phyloP scores from a whole-genome alignment of 768 basidiomycete species.

The Dictyophora rubrovolvata region DNA sequence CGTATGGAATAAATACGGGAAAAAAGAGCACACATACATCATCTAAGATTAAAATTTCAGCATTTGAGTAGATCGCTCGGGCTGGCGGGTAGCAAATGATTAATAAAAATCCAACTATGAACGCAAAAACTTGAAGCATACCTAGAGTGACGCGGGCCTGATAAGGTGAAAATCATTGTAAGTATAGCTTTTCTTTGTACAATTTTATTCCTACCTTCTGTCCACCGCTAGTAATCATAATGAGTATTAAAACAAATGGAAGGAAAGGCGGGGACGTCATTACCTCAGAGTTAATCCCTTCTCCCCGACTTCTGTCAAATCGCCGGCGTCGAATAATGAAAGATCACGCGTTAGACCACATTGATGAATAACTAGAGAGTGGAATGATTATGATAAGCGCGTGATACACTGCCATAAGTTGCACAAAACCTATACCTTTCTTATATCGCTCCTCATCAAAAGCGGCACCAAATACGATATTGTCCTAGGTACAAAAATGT shows the following conservation, averaged over 20 bases:
- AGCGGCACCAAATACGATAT: constrained; percentile 36
- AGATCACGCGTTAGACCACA: constrained; percentile 37
- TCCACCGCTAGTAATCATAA: constrained; percentile 34
- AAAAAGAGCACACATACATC: constrained; percentile 27
- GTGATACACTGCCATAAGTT: too few relatives aligned
- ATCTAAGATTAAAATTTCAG: constrained; percentile 57
- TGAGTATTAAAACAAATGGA: background rate
- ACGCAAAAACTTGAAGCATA: background rate
- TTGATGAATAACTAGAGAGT: constrained; percentile 24
- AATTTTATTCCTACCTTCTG: constrained; percentile 35
- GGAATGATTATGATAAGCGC: background rate
- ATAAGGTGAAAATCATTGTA: too few relatives aligned
- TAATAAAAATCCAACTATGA: constrained; percentile 14
- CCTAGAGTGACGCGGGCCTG: background rate
- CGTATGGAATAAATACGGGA: too few relatives aligned
- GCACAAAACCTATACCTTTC: constrained; percentile 16
- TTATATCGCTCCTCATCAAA: constrained; percentile 34
- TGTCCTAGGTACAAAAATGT: constrained; percentile 35
- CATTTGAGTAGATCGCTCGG: constrained; percentile 48
- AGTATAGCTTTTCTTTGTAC: too few relatives aligned
- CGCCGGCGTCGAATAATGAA: constrained; percentile 45
- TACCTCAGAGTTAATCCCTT: constrained; percentile 49
- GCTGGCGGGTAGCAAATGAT: constrained; percentile 41
- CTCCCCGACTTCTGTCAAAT: constrained; percentile 62
- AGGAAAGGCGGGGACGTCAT: background rate